Evolutionary conservation across 352 stramenopile genomes (phyloP).

Genomic region (Phytophthora pini): DNA sequence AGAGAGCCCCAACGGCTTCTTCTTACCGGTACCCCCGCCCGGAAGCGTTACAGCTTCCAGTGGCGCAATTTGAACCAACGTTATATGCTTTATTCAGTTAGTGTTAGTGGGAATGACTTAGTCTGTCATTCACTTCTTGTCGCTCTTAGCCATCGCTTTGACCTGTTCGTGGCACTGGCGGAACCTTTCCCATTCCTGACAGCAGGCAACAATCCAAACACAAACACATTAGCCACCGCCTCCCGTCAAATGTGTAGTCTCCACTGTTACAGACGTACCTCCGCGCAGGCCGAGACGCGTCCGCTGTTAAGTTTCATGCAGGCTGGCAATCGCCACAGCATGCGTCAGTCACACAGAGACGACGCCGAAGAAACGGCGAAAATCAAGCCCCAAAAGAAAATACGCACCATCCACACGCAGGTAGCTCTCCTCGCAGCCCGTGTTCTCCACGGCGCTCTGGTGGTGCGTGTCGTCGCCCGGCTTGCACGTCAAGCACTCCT

Average conservation of each 20-base stretch:
- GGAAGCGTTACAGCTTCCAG: conserved; percentile 3
- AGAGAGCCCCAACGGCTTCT: conserved; percentile 11
- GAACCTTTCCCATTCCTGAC: conserved; percentile 75
- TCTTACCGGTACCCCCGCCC: not conserved
- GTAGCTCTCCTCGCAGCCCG: conserved; percentile 72
- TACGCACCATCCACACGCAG: conserved; percentile 64
- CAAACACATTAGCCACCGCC: not conserved
- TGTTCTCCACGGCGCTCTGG: conserved; percentile 70
- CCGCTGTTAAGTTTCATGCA: conserved; percentile 86
- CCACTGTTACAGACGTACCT: conserved; percentile 33
- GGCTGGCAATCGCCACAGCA: conserved; percentile 40
- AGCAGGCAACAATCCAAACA: conserved; percentile 6
- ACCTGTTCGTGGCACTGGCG: conserved; percentile 75
- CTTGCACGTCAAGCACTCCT: conserved; percentile 80
- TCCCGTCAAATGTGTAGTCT: too few species aligned
- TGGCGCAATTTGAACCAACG: conserved; percentile 5
- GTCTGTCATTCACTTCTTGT: conserved; percentile 21
- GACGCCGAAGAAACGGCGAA: conserved; percentile 8
- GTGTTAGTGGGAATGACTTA: not conserved
- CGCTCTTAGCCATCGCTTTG: conserved; percentile 40
- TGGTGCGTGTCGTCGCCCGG: conserved; percentile 71
- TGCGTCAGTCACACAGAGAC: conserved; percentile 11
- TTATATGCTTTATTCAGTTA: too few species aligned
- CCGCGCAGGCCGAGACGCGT: conserved; percentile 74
- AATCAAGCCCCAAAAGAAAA: conserved; percentile 4